phyloP scores from a whole-genome alignment of 371 early-diverging fungal species.

The Mucor velutinosus region DNA sequence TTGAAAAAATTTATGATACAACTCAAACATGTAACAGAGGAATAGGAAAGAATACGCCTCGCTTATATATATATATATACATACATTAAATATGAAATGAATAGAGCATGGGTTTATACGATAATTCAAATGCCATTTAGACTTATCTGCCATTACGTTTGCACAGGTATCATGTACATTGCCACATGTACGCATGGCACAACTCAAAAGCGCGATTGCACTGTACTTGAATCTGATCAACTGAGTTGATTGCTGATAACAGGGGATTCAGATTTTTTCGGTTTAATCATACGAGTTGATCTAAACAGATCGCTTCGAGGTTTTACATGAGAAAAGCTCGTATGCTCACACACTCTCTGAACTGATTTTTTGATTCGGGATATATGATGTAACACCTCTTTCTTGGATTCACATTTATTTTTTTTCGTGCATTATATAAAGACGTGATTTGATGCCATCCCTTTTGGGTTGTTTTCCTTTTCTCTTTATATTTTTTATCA shows the following conservation, averaged over 20 bases:
- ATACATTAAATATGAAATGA: background rate
- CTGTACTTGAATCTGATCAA: background rate
- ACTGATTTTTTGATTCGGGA: slow-evolving; percentile 7
- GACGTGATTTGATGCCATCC: slow-evolving; percentile 1
- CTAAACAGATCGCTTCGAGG: slow-evolving; percentile 17
- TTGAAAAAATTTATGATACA: background rate
- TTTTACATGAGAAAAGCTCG: background rate
- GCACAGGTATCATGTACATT: too few relatives aligned
- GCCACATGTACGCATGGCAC: background rate
- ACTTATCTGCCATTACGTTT: background rate
- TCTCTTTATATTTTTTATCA: slow-evolving; percentile 7
- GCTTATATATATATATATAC: background rate
- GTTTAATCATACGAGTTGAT: slow-evolving; percentile 24
- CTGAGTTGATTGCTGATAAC: slow-evolving; percentile 19
- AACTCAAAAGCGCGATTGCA: background rate
- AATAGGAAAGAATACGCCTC: background rate
- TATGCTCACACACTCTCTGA: slow-evolving; percentile 2
- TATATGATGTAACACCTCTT: slow-evolving; percentile 14
- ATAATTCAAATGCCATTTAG: background rate
- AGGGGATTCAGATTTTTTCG: slow-evolving; percentile 27
- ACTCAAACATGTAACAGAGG: slow-evolving; percentile 1
- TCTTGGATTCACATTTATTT: background rate
- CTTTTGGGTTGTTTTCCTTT: slow-evolving; percentile 7
- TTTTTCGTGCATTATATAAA: slow-evolving; percentile 14
- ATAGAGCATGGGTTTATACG: background rate